Conservation (phyloP, 75 land plant genomes). For the Pinus taeda region DNA sequence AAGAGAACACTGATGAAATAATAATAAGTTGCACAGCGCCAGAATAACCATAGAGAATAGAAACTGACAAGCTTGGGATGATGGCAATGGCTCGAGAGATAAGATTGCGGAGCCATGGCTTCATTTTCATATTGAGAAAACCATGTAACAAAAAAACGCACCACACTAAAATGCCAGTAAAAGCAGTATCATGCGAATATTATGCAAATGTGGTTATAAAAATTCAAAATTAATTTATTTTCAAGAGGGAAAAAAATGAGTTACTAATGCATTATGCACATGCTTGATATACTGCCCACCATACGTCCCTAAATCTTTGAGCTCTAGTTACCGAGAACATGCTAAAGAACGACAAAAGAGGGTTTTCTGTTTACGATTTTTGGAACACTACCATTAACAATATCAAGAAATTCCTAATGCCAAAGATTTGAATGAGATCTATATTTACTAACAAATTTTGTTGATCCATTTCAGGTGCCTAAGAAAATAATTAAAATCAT, state of each 20-base stretch:
- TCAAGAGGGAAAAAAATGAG: neutral
- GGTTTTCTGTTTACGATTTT: neutral
- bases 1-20: neutral
- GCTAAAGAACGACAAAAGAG: slow-evolving; percentile 10
- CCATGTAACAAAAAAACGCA: neutral
- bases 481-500: too few species aligned
- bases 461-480: too few species aligned
- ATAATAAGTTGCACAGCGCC: slow-evolving; percentile 13
- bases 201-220: too few species aligned
- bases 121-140: slow-evolving; percentile 7
- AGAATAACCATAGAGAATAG: slow-evolving; percentile 10
- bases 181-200: too few species aligned
- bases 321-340: slow-evolving; percentile 19
- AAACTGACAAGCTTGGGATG: slow-evolving; percentile 8
- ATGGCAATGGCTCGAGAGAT: slow-evolving; percentile 13
- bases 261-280: neutral
- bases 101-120: slow-evolving; percentile 10
- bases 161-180: neutral
- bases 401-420: too few species aligned
- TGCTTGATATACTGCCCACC: slow-evolving; percentile 45
- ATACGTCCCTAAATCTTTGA: slow-evolving; percentile 25
- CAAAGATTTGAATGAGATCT: too few species aligned
- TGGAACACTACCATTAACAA: too few species aligned
- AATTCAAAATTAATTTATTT: neutral
- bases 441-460: too few species aligned